phyloP scores from a whole-genome alignment of 2,329 filamentous ascomycete species.

The Davidsoniella neocaledoniae region DNA sequence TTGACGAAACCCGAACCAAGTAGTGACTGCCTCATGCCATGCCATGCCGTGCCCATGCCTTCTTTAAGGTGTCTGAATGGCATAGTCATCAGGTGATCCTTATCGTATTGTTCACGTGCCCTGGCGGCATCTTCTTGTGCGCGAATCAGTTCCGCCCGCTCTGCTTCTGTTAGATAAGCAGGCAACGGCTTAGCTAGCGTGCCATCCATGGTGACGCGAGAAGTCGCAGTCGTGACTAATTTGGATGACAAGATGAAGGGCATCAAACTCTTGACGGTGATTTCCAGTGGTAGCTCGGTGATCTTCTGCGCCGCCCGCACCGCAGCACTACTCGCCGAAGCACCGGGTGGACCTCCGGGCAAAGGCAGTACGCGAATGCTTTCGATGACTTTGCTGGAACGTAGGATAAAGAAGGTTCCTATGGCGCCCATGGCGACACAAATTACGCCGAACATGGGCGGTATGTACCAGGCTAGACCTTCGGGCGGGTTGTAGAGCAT shows the following conservation, averaged over 20 bases:
- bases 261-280: slow-evolving; percentile 32
- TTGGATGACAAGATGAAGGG: slow-evolving; percentile 28
- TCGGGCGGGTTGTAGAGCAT: slow-evolving; percentile 32
- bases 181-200: slow-evolving; percentile 23
- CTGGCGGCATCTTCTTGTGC: slow-evolving; percentile 24
- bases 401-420: slow-evolving; percentile 41
- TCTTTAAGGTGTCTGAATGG: slow-evolving; percentile 36
- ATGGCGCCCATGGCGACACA: slow-evolving; percentile 43
- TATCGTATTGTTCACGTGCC: slow-evolving; percentile 32
- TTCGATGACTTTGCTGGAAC: slow-evolving; percentile 40
- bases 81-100: slow-evolving; percentile 37
- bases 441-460: slow-evolving; percentile 37
- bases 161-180: slow-evolving; percentile 22
- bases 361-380: slow-evolving; percentile 37
- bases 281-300: slow-evolving; percentile 31
- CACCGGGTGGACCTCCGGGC: slow-evolving; percentile 9
- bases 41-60: slow-evolving; percentile 26
- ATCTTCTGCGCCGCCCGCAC: slow-evolving; percentile 13
- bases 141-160: slow-evolving; percentile 18
- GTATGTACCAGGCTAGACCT: slow-evolving; percentile 38
- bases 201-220: slow-evolving; percentile 21
- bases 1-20: slow-evolving; percentile 39
- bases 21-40: slow-evolving; percentile 32
- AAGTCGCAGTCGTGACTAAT: slow-evolving; percentile 23
- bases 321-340: slow-evolving; percentile 12